These are phyloP conservation scores for Eucommia ulmoides DNA, from an alignment of 257 asterid species.

Conservation along the genomic window DNA sequence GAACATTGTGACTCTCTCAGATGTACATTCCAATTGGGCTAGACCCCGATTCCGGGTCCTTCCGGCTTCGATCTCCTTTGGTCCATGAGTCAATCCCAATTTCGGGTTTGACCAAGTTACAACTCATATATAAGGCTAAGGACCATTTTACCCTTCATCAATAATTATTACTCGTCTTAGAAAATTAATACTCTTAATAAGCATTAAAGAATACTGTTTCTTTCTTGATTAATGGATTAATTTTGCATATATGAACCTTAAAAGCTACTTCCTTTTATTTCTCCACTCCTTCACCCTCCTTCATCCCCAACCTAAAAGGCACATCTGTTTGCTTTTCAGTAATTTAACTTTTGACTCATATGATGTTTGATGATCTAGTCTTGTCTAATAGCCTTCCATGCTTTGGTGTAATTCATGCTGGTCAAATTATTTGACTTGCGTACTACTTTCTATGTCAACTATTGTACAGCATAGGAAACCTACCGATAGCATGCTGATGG, in stretches of 20 bases:
- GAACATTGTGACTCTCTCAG: too few species aligned
- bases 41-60: too few species aligned
- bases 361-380: neutral
- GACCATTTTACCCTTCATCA: too few species aligned
- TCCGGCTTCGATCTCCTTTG: too few species aligned
- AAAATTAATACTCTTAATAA: neutral
- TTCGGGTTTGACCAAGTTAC: too few species aligned
- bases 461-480: constrained; percentile 79
- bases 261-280: neutral
- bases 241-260: neutral
- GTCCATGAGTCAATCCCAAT: too few species aligned
- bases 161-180: neutral
- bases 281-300: neutral
- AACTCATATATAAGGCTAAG: too few species aligned
- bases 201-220: neutral
- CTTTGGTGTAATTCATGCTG: neutral
- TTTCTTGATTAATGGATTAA: neutral
- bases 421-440: constrained; percentile 6
- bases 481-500: constrained; percentile 81
- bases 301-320: too few species aligned
- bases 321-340: too few species aligned
- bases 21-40: too few species aligned
- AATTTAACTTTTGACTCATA: neutral
- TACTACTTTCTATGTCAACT: constrained; percentile 11
- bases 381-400: neutral